These are phyloP conservation scores for Artemisia argyi DNA, from an alignment of 129 eudicot genomes.

Conservation along the genomic window DNA sequence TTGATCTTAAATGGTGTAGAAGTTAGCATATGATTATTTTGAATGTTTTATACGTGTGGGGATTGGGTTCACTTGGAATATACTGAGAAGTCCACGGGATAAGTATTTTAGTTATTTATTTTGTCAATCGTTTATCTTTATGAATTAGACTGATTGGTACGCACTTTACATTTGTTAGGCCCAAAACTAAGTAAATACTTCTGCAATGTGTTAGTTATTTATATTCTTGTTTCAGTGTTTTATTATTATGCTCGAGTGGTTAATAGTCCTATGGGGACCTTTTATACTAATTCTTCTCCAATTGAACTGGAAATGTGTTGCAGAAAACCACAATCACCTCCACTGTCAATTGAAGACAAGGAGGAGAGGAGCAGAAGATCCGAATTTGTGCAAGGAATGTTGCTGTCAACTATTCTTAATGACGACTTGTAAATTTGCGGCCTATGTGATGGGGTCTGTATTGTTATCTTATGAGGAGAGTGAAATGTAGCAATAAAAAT, in stretches of 20 bases:
- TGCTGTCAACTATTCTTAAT: constrained; percentile 68
- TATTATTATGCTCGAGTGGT: background rate
- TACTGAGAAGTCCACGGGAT: too few relatives aligned
- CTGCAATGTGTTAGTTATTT: too few relatives aligned
- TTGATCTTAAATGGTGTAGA: too few relatives aligned
- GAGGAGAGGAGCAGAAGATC: constrained; percentile 84
- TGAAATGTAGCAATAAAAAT: constrained; percentile 14
- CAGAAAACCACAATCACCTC: constrained; percentile 59
- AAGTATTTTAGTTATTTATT: too few relatives aligned
- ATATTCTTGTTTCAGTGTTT: too few relatives aligned
- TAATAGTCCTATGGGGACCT: background rate
- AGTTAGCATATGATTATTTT: background rate
- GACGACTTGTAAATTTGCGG: constrained; percentile 40
- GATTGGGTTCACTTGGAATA: too few relatives aligned
- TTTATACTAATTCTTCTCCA: background rate
- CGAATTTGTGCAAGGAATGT: constrained; percentile 73
- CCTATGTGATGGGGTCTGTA: background rate
- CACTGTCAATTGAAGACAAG: constrained; percentile 72
- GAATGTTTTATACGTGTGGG: background rate
- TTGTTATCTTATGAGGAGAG: constrained; percentile 6
- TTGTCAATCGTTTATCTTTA: too few relatives aligned
- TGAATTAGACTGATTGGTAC: too few relatives aligned
- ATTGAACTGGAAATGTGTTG: constrained; percentile 16
- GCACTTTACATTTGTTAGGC: too few relatives aligned
- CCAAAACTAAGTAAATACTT: too few relatives aligned